A percentile compares a stretch with the other conserved stretches of the same genome.
Conservation (phyloP, 2,329 filamentous ascomycete genomes). For the Alternaria atra region DNA sequence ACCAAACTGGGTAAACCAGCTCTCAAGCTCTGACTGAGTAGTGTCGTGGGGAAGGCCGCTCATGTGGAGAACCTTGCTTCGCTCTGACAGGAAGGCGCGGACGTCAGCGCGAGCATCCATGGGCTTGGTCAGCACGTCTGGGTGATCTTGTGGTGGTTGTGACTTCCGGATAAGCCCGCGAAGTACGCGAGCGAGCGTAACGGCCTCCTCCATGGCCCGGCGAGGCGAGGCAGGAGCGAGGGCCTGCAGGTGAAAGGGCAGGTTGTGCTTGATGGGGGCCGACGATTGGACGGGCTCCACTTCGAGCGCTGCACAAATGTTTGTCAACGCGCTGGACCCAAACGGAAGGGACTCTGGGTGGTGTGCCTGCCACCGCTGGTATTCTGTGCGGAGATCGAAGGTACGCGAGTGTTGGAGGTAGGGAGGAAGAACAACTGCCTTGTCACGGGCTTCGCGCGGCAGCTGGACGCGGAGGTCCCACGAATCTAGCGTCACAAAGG, state of each 20-base stretch:
- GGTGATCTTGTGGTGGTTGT: constrained; percentile 90
- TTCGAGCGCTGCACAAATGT: constrained; percentile 97
- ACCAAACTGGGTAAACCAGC: constrained; percentile 99
- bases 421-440: constrained; percentile 93
- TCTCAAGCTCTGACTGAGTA: constrained; percentile 97
- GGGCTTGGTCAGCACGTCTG: constrained; percentile 90
- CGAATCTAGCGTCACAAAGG: constrained; percentile 96
- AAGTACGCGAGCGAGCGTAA: constrained; percentile 91
- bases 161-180: constrained; percentile 95
- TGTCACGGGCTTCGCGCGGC: constrained; percentile 96
- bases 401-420: constrained; percentile 98
- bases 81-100: constrained; percentile 91
- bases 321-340: constrained; percentile 91
- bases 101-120: constrained; percentile 98
- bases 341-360: constrained; percentile 98
- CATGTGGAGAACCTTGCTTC: constrained; percentile 98
- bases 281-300: constrained; percentile 98
- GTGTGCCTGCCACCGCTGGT: constrained; percentile 98
- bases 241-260: constrained; percentile 96
- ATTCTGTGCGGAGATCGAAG: constrained; percentile 96
- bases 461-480: constrained; percentile 99
- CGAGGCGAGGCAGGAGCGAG: constrained; percentile 93
- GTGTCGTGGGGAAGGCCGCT: constrained; percentile 97
- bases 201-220: constrained; percentile 95
- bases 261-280: constrained; percentile 97